Base-by-base conservation (phyloP, 495 filamentous ascomycete genomes). In the Aspergillus carlsbadensis region DNA sequence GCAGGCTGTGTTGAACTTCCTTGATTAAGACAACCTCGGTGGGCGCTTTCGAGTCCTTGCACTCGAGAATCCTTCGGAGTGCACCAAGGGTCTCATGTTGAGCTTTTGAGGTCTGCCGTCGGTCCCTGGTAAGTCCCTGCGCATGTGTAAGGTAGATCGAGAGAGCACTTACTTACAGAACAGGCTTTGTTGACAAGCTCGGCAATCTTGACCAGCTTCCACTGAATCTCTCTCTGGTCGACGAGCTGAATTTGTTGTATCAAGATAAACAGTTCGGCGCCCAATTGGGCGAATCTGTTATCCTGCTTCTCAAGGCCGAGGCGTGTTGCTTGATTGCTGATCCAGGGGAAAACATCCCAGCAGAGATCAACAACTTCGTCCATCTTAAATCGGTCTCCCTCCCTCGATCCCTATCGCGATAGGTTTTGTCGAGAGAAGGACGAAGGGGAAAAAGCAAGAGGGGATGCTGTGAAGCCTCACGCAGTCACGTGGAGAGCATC, bases 251-350 rank as follows among this genome's bases (percentile, higher is more conserved):
- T 3, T 2, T 56, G 42, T 15, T 50, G 44, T 0, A 45, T 18
- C 7, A 56, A 26, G 15, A 56, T 34, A 20, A 56, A 56, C 21
- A 56, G 44, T 11, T 56, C 54, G 10, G 44, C 10, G 2, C 54
- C 54, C 1, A 56, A 45, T n/a, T 6, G 21, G n/a, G 3, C 42
- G 8, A 26, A 48, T 18, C 13, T 0, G 6, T 39, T 40, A 40
- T 56, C 29, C 21, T 33, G 26, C 5, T 26, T 56, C 21, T 37
- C 3, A 7, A 17, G 31, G 3, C 53, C 53, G 1, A 56, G 2
- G 20, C 10, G 29, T 18, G 15, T 56, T 1, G 24, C 54, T 26
- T 56, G 54, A 45, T 50, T 41, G 24, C 54, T 34, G 34, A 52
- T 42, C 49, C 49, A 52, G 2, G 36, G 49, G 1, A 52, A 20